Conservation (phyloP, 2,329 filamentous ascomycete genomes). For the Lasiodiplodia hormozganensis region DNA sequence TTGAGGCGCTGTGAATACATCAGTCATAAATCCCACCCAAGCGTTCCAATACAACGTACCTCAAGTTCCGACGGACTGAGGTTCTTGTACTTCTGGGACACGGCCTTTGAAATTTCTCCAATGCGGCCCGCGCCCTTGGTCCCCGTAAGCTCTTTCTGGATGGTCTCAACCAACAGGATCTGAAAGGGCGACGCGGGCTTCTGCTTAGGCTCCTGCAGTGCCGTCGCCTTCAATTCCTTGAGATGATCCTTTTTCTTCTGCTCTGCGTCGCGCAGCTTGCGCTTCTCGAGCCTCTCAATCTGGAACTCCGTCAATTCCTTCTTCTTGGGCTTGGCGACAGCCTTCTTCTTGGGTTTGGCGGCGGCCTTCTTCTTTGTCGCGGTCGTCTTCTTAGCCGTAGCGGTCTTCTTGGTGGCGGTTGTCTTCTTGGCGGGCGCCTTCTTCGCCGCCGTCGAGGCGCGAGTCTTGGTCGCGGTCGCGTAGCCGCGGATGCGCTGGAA, state of each 20-base stretch:
- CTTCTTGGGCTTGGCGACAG: constrained; percentile 35
- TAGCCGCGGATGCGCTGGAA: constrained; percentile 41
- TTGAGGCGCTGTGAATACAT: constrained; percentile 58
- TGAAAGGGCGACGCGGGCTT: constrained; percentile 33
- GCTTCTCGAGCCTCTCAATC: constrained; percentile 36
- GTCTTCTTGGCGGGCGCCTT: constrained; percentile 24
- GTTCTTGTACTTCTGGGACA: constrained; percentile 36
- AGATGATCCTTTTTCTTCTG: constrained; percentile 38
- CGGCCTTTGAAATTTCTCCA: constrained; percentile 34
- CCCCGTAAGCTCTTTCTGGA: not conserved
- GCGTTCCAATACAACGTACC: constrained; percentile 34
- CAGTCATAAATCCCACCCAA: not conserved
- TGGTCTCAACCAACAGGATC: not conserved
- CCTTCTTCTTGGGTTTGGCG: constrained; percentile 37
- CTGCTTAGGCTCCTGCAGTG: constrained; percentile 45
- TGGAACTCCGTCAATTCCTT: constrained; percentile 34
- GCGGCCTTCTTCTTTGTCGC: constrained; percentile 30
- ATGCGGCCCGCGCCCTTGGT: constrained; percentile 17
- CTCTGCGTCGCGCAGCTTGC: constrained; percentile 36
- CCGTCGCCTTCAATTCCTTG: constrained; percentile 44
- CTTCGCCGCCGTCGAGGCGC: constrained; percentile 14
- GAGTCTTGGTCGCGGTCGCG: constrained; percentile 45
- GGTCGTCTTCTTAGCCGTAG: constrained; percentile 17
- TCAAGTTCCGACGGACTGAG: constrained; percentile 45
- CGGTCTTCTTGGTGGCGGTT: constrained; percentile 22